These are phyloP conservation scores for Fusarium duplospermum DNA, from an alignment of 2,329 filamentous ascomycete species.

Conservation along the genomic window DNA sequence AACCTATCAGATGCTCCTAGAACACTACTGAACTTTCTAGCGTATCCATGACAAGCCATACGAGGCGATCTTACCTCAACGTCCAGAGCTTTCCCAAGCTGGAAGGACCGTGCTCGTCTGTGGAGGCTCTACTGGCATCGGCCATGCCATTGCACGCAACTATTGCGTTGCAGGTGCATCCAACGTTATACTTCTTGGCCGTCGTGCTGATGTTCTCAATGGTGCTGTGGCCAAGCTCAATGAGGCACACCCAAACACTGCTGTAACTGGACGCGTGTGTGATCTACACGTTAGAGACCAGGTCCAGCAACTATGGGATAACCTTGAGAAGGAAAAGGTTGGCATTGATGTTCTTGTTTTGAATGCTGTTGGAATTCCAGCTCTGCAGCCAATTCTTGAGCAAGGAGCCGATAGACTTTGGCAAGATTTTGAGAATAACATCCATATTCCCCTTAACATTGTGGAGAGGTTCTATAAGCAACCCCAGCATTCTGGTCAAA, in stretches of 20 bases:
- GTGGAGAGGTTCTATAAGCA: constrained; percentile 38
- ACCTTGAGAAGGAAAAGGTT: not conserved
- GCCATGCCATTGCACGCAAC: constrained; percentile 70
- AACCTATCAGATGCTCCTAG: too few species aligned
- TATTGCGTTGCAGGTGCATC: constrained; percentile 58
- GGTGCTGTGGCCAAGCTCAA: constrained; percentile 14
- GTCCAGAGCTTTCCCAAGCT: constrained; percentile 53
- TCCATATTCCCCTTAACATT: constrained; percentile 27
- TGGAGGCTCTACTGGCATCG: constrained; percentile 74
- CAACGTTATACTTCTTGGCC: constrained; percentile 52
- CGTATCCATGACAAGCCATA: constrained; percentile 50
- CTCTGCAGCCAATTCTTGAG: constrained; percentile 24
- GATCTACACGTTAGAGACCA: constrained; percentile 14
- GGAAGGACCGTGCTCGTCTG: constrained; percentile 72
- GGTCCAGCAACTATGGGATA: constrained; percentile 17
- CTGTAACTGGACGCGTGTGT: not conserved
- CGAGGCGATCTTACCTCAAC: constrained; percentile 50
- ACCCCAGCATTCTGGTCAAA: constrained; percentile 11
- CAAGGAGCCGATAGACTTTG: constrained; percentile 37
- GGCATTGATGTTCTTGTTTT: constrained; percentile 26
- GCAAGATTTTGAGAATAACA: constrained; percentile 38
- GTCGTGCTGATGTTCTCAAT: constrained; percentile 18
- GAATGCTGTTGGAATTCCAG: constrained; percentile 21
- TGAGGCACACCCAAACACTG: constrained; percentile 12
- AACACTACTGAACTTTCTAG: not conserved